Evolutionary conservation across 2,329 filamentous ascomycete species (phyloP), one percentile per base, ranked within the genome.

Genomic region (Xylariales sp.): DNA sequence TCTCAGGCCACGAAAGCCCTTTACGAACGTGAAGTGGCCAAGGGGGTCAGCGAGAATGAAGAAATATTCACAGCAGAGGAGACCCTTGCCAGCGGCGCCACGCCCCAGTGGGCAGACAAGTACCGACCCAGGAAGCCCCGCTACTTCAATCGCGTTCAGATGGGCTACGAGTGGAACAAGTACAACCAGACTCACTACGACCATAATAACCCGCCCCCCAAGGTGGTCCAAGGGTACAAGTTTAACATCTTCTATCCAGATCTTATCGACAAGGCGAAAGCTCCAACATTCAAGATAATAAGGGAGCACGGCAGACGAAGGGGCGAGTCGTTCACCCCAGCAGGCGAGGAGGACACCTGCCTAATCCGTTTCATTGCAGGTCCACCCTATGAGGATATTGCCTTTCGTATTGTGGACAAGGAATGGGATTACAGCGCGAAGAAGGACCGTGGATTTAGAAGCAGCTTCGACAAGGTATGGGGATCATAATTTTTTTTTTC

Each of bases 151-250:
- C 84, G 93, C 28, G 90, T 97, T 32, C 90, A 95, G 62, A 96
- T 96, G 87, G 93, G 93, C 37, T 98, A 97, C 62, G 93, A 98
- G 62, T 98, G 93, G 93, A 98, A 98, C 72, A 98, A 98, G 65
- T 98, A 98, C 74, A 98, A 98, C 57, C 93, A 98, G 66, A 98
- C 93, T 11, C 93, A 98, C 65, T 98, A 98, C 66, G 93, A 97
- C 61, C 88, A 96, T 61, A 91, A 97, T 58, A 96, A 97, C 55
- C 93, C 93, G 3, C 93, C 93, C 2, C 93, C 93, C 18, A 96
- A 95, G 65, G 91, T 98, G 6, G 93, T 98, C 10, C 93, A 98
- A 61, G 93, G 93, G 40, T 98, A 98, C 73, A 96, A 95, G 61
- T 98, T 98, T 74, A 97, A 98, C 66, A 91, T 98, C 36, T 98